Evolutionary conservation across 2,329 filamentous ascomycete genomes (phyloP), one percentile per base, ranked within the genome.

Genomic region (Zasmidium citrigriseum): DNA sequence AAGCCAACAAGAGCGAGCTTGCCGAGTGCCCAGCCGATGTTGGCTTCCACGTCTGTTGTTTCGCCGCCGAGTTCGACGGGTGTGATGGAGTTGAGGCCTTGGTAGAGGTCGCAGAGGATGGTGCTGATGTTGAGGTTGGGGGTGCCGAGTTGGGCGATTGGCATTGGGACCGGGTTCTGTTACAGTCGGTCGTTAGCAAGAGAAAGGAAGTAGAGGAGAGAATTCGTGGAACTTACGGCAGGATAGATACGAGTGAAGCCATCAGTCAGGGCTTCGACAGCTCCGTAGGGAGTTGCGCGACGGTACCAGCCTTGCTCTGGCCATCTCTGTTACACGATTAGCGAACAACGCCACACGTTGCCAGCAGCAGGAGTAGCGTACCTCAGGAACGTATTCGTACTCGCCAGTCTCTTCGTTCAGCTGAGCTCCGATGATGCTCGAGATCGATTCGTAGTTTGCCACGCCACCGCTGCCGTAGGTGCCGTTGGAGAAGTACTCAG

Each of bases 391-490:
- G 54, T 70, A 71, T 24, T 65, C 46, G 64, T 64, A 71, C 3
- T 70, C 27, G 44, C 67, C 69, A n/a, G 62, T 68, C 44, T 56
- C 53, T 45, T 61, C 29, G 50, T 70, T 48, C 22, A 60, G 58
- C 54, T 67, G 45, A 20, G 67, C 68, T n/a, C 69, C 69, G 25
- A 71, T 56, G 51, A 70, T 70, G 49, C 55, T 62, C 2, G 65
- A 67, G 56, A 71, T 64, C 4, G 67, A 69, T 52, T 70, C 67
- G 63, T 70, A 70, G 62, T 69, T 75, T 41, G 73, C 63, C 23
- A 75, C 69, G 60, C 74, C 73, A 16, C 72, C 73, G 1, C 62
- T 62, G 18, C 69, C 71, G 57, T 73, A 74, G 14, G 72, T 75
- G 20, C 72, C 70, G 61, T 75, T 75, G 27, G 69, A 71, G 72